phyloP scores from a whole-genome alignment of 352 stramenopile genomes.

The Pythium folliculosum region DNA sequence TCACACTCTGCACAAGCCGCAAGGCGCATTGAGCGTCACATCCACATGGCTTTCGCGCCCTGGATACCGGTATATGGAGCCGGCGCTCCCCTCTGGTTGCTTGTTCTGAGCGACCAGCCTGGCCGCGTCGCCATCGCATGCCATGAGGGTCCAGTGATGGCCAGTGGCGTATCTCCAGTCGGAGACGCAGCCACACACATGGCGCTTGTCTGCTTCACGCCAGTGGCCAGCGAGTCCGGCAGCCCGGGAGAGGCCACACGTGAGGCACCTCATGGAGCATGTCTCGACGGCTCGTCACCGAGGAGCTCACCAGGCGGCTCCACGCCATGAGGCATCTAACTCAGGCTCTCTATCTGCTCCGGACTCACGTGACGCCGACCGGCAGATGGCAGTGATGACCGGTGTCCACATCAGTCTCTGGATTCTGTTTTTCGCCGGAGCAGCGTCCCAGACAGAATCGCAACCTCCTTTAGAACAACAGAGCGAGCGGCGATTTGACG shows the following conservation, averaged over 20 bases:
- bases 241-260: background rate
- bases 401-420: background rate
- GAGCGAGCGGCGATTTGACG: background rate
- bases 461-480: background rate
- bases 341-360: background rate
- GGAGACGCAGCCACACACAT: background rate
- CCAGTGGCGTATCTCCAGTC: background rate
- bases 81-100: background rate
- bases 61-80: background rate
- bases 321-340: background rate
- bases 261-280: background rate
- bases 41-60: background rate
- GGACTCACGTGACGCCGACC: background rate
- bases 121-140: background rate
- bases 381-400: background rate
- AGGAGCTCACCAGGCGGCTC: constrained; percentile 2
- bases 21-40: background rate
- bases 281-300: background rate
- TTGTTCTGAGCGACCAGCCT: background rate
- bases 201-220: background rate
- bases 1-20: background rate
- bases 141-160: background rate
- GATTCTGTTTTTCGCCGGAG: background rate
- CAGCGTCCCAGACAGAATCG: background rate
- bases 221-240: background rate